Evolutionary conservation across 225 moss, liverwort and hornwort genomes (phyloP), one percentile per base, ranked within the genome.

Genomic region (Anthoceros angustus): DNA sequence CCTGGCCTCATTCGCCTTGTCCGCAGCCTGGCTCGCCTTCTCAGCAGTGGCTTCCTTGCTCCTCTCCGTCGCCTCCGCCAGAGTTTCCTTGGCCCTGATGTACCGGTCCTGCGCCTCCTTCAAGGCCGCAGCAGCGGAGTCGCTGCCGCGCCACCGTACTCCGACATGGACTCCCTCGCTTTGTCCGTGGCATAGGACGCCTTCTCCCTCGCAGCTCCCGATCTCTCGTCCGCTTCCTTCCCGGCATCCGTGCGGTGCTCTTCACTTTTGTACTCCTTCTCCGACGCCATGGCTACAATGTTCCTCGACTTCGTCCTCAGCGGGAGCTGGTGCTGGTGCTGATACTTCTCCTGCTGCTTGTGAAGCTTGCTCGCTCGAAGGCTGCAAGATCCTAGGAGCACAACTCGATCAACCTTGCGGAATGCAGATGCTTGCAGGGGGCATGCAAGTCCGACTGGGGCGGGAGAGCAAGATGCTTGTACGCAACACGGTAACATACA

Each of bases 21-120:
- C 32, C 32, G 32, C 32, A 32, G 32, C 32, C 32, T 32, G 32
- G 32, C 32, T 32, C 32, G 32, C 32, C 32, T 32, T 32, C 2
- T 32, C 32, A 1, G 32, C 32, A 32, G 32, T 32, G 32, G 32
- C 32, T 32, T 32, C 46, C 12, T 55, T 15, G 55, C 55, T 20
- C 12, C 55, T 18, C 8, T 55, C 55, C 14, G 16, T 23, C 55
- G 55, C 55, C 16, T 18, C 55, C 55, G 55, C n/a, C 55, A 55
- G 23, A 55, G 55, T 23, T 55, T 55, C 55, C 55, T 55, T 18
- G 23, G 55, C 55, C 55, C 55, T 55, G 55, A 55, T 55, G 55
- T 8, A 55, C 10, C 55, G 55, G n/a, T 55, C 55, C 23, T 55
- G 55, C 14, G 55, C 55, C 55, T 55, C 55, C n/a, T 23, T 55